These are phyloP conservation scores for Eucalyptus tenuipes DNA, from an alignment of 345 rosid genomes.

Conservation along the genomic window DNA sequence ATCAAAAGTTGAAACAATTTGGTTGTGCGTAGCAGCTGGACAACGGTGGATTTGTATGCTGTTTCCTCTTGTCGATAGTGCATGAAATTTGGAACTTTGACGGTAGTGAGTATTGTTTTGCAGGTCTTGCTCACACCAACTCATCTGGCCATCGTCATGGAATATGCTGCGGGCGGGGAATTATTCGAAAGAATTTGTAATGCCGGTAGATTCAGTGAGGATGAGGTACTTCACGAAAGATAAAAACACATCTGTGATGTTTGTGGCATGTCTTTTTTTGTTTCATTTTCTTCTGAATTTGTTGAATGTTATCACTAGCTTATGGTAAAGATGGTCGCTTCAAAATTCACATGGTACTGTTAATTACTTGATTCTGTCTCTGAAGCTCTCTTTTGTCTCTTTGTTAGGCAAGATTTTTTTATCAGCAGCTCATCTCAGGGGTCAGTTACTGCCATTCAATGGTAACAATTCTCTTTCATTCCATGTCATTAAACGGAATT, in stretches of 20 bases:
- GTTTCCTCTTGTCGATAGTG: neutral
- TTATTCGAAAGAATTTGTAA: constrained; percentile 71
- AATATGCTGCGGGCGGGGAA: constrained; percentile 89
- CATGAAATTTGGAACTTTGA: neutral
- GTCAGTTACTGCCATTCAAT: constrained; percentile 85
- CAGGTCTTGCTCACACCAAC: constrained; percentile 79
- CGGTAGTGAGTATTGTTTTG: neutral
- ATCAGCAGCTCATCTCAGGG: constrained; percentile 87
- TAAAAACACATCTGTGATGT: neutral
- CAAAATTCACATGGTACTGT: neutral
- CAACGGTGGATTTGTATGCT: neutral
- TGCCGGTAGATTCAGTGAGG: constrained; percentile 85
- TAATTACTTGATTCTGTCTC: neutral
- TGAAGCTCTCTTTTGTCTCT: neutral
- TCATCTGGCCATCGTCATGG: constrained; percentile 88
- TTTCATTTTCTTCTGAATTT: neutral
- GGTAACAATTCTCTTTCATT: constrained; percentile 19
- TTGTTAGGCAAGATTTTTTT: constrained; percentile 73
- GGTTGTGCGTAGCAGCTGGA: neutral
- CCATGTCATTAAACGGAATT: neutral
- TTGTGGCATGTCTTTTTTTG: neutral
- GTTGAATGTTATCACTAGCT: neutral
- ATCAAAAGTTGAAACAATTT: neutral
- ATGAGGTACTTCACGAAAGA: constrained; percentile 5
- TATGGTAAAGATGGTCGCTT: neutral